Conservation (phyloP, 768 basidiomycete species). For the Dentipellis sp. region DNA sequence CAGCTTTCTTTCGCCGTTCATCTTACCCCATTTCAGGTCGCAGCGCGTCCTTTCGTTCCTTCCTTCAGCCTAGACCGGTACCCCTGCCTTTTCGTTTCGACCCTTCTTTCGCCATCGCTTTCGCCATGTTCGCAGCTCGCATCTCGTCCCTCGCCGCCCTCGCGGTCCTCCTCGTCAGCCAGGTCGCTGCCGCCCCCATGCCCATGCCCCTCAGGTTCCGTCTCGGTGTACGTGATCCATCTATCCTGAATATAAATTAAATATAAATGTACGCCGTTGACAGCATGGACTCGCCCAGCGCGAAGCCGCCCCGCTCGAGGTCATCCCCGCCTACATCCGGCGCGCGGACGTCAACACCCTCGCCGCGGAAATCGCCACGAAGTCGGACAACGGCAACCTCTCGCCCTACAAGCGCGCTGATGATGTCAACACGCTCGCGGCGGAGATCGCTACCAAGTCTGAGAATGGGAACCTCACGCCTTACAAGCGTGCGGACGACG, state of each 20-base stretch:
- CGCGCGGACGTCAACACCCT: constrained; percentile 21
- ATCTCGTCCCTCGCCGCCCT: constrained; percentile 30
- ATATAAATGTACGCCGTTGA: neutral
- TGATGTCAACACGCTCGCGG: constrained; percentile 18
- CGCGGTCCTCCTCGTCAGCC: constrained; percentile 35
- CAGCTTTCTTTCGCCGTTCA: constrained; percentile 6
- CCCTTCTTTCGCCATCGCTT: constrained; percentile 11
- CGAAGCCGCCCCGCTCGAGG: constrained; percentile 26
- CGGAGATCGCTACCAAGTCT: constrained; percentile 17
- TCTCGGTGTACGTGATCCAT: constrained; percentile 21
- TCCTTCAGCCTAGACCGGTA: constrained; percentile 9
- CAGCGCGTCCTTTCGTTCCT: constrained; percentile 23
- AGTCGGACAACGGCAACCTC: constrained; percentile 25
- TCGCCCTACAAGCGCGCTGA: constrained; percentile 16
- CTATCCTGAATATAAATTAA: neutral
- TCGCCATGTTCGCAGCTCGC: constrained; percentile 37
- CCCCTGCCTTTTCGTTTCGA: constrained; percentile 12
- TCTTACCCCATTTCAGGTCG: constrained; percentile 16
- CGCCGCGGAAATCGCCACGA: constrained; percentile 26
- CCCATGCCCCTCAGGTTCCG: constrained; percentile 25
- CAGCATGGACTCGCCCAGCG: constrained; percentile 10
- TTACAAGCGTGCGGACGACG: constrained; percentile 27
- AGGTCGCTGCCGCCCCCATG: constrained; percentile 30
- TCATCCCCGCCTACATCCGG: constrained; percentile 35
- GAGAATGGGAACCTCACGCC: constrained; percentile 33